These are phyloP conservation scores for Chrysoporthe deuterocubensis DNA, from an alignment of 2,329 filamentous ascomycete species.

Conservation along the genomic window DNA sequence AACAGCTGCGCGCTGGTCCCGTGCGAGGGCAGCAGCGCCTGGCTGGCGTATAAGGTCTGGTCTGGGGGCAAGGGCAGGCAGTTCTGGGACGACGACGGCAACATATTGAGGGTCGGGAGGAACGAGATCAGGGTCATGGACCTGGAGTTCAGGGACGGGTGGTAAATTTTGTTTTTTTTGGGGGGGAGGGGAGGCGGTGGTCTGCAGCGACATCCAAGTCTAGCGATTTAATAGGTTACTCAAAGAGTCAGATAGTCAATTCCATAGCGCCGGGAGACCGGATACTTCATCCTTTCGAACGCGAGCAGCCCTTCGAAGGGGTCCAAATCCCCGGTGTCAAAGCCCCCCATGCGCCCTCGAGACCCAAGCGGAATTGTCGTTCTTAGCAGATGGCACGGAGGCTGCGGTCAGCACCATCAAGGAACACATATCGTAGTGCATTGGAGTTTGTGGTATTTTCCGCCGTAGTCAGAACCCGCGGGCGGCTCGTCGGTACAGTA, in stretches of 20 bases:
- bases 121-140: conserved; percentile 37
- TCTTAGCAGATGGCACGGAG: not conserved
- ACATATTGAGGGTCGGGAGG: conserved; percentile 33
- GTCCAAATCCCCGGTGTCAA: too few relatives aligned
- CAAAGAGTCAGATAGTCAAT: not conserved
- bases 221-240: not conserved
- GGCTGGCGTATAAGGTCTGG: conserved; percentile 33
- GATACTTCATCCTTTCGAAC: not conserved
- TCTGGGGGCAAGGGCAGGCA: conserved; percentile 32
- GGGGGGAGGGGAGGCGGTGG: not conserved
- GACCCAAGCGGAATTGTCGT: not conserved
- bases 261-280: not conserved
- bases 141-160: conserved; percentile 35
- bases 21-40: conserved; percentile 31
- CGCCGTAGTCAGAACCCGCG: not conserved
- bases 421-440: not conserved
- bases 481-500: conserved; percentile 2
- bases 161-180: conserved; percentile 27
- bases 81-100: conserved; percentile 31
- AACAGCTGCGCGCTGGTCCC: conserved; percentile 29
- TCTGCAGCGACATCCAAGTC: not conserved
- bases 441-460: conserved; percentile 12
- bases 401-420: not conserved
- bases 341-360: not conserved
- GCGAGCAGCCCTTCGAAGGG: not conserved